These are phyloP conservation scores for Xylariaceae sp. DNA, from an alignment of 2,329 filamentous ascomycete species.

Conservation along the genomic window DNA sequence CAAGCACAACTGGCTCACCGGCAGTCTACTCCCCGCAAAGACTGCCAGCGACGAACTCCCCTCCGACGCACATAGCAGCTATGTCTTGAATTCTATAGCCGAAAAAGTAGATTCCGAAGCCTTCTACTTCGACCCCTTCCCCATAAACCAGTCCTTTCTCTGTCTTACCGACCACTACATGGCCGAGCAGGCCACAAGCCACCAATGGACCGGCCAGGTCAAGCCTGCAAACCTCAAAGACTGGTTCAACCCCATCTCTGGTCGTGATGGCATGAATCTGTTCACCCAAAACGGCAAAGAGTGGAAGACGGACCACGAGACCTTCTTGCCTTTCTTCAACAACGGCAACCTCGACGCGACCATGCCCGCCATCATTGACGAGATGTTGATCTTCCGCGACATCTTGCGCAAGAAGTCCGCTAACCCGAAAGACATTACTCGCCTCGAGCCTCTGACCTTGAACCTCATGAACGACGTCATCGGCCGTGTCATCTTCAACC, in stretches of 20 bases:
- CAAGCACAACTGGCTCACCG: conserved; percentile 26
- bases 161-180: conserved; percentile 28
- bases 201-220: conserved; percentile 23
- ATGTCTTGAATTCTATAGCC: conserved; percentile 22
- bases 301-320: conserved; percentile 28
- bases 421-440: conserved; percentile 14
- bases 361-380: conserved; percentile 26
- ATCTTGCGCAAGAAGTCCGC: conserved; percentile 23
- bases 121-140: conserved; percentile 30
- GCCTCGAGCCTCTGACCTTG: conserved; percentile 25
- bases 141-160: conserved; percentile 26
- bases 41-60: conserved; percentile 26
- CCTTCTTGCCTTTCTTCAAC: conserved; percentile 32
- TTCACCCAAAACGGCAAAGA: conserved; percentile 31
- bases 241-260: conserved; percentile 32
- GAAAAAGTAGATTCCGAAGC: conserved; percentile 23
- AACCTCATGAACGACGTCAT: conserved; percentile 34
- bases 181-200: conserved; percentile 28
- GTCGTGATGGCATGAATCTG: conserved; percentile 27
- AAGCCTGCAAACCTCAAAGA: conserved; percentile 26
- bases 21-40: conserved; percentile 31
- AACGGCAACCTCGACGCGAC: conserved; percentile 30
- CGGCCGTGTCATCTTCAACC: conserved; percentile 29
- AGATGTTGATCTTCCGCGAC: conserved; percentile 28
- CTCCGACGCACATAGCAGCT: conserved; percentile 23